Percentiles rank a stretch among this genome's conserved stretches.
phyloP scores from a whole-genome alignment of 2,329 filamentous ascomycete species.

The Sclerotinia sclerotiorum region DNA sequence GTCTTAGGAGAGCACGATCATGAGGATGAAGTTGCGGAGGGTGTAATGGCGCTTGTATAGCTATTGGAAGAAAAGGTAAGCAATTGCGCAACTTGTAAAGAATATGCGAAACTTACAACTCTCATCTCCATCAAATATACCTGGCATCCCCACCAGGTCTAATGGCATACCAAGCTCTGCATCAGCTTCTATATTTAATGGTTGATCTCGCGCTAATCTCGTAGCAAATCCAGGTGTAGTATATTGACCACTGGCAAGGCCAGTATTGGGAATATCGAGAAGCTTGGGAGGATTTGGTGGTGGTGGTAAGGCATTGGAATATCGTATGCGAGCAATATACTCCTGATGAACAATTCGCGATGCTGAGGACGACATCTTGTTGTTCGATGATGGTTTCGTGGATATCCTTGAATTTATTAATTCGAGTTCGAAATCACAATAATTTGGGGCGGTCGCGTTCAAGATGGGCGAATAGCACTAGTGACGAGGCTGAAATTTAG shows the following conservation, averaged over 20 bases:
- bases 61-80: slow-evolving; percentile 47
- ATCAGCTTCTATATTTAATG: slow-evolving; percentile 94
- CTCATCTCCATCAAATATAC: slow-evolving; percentile 93
- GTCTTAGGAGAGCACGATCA: slow-evolving; percentile 80
- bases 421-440: slow-evolving; percentile 4
- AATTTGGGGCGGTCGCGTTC: slow-evolving; percentile 23
- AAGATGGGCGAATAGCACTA: slow-evolving; percentile 17
- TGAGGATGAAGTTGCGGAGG: slow-evolving; percentile 73
- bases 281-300: slow-evolving; percentile 95
- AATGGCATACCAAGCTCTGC: slow-evolving; percentile 97
- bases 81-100: slow-evolving; percentile 24
- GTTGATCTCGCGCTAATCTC: slow-evolving; percentile 84
- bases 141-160: slow-evolving; percentile 90
- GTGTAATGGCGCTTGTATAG: slow-evolving; percentile 76
- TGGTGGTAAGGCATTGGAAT: slow-evolving; percentile 91
- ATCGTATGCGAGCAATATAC: slow-evolving; percentile 94
- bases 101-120: slow-evolving; percentile 62
- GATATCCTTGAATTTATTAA: background rate
- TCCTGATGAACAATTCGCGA: slow-evolving; percentile 73
- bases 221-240: slow-evolving; percentile 89
- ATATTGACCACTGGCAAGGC: slow-evolving; percentile 82
- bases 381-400: slow-evolving; percentile 11
- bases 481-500: slow-evolving; percentile 23
- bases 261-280: slow-evolving; percentile 93
- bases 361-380: slow-evolving; percentile 37